Evolutionary conservation across 2,329 filamentous ascomycete species (phyloP).

Genomic region (Coleophoma eucalyptorum): DNA sequence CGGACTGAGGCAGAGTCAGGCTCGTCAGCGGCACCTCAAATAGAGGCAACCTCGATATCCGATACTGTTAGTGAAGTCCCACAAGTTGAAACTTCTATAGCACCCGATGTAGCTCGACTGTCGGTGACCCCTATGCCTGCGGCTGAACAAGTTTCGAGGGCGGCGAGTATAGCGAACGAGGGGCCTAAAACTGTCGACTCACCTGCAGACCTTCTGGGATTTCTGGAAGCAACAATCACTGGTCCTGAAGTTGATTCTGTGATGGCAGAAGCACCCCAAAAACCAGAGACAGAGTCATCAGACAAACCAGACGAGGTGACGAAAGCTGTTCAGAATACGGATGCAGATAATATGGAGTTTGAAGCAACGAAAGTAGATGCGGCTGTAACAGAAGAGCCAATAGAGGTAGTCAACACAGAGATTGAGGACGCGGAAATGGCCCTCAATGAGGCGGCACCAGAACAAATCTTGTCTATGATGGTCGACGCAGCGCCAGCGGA

Average conservation of each 20-base stretch:
- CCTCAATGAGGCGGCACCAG: conserved; percentile 6
- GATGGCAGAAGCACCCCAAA: neutral
- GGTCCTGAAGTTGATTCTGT: neutral
- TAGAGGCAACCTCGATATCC: too few relatives aligned
- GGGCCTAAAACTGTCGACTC: neutral
- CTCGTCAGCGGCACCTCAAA: neutral
- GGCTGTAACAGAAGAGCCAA: neutral
- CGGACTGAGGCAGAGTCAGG: neutral
- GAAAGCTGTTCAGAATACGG: neutral
- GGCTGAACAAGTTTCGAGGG: too few relatives aligned
- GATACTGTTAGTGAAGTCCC: too few relatives aligned
- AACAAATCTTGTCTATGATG: conserved; percentile 11
- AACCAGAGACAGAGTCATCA: neutral
- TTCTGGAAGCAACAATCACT: neutral
- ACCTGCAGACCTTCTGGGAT: neutral
- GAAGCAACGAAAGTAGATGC: neutral
- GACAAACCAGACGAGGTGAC: neutral
- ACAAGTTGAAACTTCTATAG: too few relatives aligned
- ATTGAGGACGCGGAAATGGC: conserved; percentile 1
- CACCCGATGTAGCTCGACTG: too few relatives aligned
- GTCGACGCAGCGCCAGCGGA: neutral
- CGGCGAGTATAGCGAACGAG: too few relatives aligned
- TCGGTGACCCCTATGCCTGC: too few relatives aligned
- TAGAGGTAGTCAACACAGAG: neutral
- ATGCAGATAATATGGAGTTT: conserved; percentile 1